Evolutionary conservation across 495 filamentous ascomycete species (phyloP).

Genomic region (Rusavskia elegans): DNA sequence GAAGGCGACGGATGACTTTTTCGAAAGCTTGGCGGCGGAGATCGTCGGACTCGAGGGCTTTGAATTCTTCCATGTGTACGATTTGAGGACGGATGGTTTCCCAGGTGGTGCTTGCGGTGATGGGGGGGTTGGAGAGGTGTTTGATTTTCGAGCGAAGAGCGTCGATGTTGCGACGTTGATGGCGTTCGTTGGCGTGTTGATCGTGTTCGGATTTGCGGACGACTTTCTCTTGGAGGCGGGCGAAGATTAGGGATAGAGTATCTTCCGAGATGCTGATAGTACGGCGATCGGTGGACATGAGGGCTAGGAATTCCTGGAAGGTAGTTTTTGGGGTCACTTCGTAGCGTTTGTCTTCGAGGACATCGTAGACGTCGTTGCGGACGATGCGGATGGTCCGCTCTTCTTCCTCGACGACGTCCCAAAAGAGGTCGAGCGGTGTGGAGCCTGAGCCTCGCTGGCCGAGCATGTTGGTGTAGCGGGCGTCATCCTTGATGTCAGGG

Average conservation of each 20-base stretch:
- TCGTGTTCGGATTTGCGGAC: conserved; percentile 68
- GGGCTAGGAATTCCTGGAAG: conserved; percentile 65
- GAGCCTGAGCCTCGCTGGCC: conserved; percentile 84
- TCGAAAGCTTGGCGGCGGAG: conserved; percentile 74
- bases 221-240: conserved; percentile 68
- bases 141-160: conserved; percentile 77
- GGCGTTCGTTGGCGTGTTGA: conserved; percentile 63
- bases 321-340: conserved; percentile 76
- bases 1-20: conserved; percentile 76
- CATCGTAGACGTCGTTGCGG: conserved; percentile 75
- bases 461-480: conserved; percentile 69
- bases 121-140: conserved; percentile 66
- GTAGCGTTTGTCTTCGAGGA: conserved; percentile 85
- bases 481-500: conserved; percentile 62
- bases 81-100: conserved; percentile 67
- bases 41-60: conserved; percentile 66
- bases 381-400: conserved; percentile 66
- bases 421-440: conserved; percentile 84
- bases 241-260: conserved; percentile 61
- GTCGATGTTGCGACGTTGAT: conserved; percentile 74
- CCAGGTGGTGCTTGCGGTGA: conserved; percentile 64
- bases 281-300: conserved; percentile 68
- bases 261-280: conserved; percentile 71
- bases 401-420: conserved; percentile 92
- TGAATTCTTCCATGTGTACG: conserved; percentile 67